Evolutionary conservation across 2,329 filamentous ascomycete genomes (phyloP).

Genomic region (Penicillium sp.): DNA sequence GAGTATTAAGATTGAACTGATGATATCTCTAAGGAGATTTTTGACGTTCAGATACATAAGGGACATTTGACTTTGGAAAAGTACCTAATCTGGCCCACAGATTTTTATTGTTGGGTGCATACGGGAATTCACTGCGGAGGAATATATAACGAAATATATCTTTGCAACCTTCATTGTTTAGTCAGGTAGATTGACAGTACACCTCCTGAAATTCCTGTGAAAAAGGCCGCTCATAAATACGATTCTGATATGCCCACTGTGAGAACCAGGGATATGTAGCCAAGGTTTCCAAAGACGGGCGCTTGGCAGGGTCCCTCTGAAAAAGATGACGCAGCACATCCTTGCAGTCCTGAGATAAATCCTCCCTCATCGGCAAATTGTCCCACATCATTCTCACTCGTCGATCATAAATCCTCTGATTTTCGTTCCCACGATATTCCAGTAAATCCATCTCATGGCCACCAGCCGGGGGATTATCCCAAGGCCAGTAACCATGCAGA

Average conservation of each 20-base stretch:
- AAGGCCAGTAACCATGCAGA: constrained; percentile 34
- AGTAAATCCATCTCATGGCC: constrained; percentile 6
- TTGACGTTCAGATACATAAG: no score
- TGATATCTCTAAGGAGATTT: no score
- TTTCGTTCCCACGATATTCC: neutral
- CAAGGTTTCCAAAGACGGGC: constrained; percentile 26
- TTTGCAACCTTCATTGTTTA: neutral
- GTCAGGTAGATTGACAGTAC: neutral
- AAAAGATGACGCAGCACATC: constrained; percentile 30
- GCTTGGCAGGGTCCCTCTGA: constrained; percentile 18
- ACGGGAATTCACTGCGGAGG: no score
- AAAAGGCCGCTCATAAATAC: constrained; percentile 13
- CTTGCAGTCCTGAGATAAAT: constrained; percentile 32
- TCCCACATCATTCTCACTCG: constrained; percentile 27
- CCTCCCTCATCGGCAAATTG: constrained; percentile 26
- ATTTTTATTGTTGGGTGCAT: no score
- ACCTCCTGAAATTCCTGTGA: constrained; percentile 1
- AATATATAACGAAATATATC: no score
- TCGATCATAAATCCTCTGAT: constrained; percentile 7
- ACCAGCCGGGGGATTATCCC: constrained; percentile 24
- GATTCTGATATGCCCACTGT: constrained; percentile 12
- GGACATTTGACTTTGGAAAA: no score
- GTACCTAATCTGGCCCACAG: no score
- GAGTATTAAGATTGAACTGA: no score
- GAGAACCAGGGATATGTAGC: constrained; percentile 29